Evolutionary conservation across 2,329 filamentous ascomycete species (phyloP).

Genomic region (Fragosphaeria purpurea): DNA sequence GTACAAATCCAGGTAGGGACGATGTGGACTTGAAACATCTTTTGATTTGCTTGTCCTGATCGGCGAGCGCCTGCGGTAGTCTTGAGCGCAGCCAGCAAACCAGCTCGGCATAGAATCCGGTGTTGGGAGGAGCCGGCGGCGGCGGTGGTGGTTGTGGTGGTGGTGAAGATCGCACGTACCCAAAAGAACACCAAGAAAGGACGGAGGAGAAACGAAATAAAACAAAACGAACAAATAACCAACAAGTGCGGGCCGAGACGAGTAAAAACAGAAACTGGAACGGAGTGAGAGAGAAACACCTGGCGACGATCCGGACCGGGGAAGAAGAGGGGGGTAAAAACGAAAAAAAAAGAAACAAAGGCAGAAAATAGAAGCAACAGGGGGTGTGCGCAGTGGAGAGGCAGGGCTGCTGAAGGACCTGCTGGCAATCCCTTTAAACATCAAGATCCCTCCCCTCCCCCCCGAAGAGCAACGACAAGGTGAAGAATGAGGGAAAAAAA

Average conservation of each 20-base stretch:
- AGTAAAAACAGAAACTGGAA: background rate
- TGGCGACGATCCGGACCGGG: background rate
- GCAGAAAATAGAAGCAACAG: background rate
- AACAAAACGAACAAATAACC: background rate
- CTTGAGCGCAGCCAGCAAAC: constrained; percentile 2
- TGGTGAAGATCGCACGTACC: background rate
- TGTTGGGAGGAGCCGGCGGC: constrained; percentile 1
- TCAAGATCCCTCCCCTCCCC: constrained; percentile 1
- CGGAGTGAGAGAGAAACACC: background rate
- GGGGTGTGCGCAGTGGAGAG: background rate
- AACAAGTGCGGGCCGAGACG: no score
- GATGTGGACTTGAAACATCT: constrained; percentile 12
- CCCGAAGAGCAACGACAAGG: background rate
- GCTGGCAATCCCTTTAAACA: constrained; percentile 7
- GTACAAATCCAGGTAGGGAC: background rate
- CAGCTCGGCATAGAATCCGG: constrained; percentile 4
- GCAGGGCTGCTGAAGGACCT: constrained; percentile 1
- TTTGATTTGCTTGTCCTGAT: constrained; percentile 12
- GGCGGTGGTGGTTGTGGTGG: no score
- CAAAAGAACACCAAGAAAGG: background rate
- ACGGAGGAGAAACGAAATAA: background rate
- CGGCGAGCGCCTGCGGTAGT: constrained; percentile 10
- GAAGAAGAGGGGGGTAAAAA: background rate
- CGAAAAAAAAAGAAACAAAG: background rate
- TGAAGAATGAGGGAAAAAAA: background rate